Conservation (phyloP, 129 eudicot genomes). For the Helianthus tuberosus region DNA sequence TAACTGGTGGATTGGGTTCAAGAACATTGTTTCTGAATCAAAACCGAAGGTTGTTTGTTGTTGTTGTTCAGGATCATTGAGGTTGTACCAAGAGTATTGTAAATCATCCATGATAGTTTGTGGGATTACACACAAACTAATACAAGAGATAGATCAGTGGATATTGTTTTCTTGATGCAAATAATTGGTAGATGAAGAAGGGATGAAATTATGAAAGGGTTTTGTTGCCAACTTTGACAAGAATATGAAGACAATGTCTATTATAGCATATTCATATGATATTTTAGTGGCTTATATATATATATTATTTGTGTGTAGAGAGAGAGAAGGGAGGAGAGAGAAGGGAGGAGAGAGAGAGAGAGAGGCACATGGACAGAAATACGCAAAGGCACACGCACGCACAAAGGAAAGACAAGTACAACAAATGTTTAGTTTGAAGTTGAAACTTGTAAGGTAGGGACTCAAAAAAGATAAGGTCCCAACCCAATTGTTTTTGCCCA, state of each 20-base stretch:
- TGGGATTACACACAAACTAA: not conserved
- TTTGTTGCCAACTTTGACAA: conserved; percentile 28
- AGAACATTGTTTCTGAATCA: conserved; percentile 32
- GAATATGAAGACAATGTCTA: conserved; percentile 2
- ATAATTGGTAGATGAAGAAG: not conserved
- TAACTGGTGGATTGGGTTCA: conserved; percentile 30
- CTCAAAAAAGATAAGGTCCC: conserved; percentile 45
- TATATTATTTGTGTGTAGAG: not conserved
- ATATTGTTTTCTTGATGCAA: too few species aligned
- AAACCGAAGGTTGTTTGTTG: conserved; percentile 23
- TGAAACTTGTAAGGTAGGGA: conserved; percentile 33
- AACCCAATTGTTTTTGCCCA: conserved; percentile 26
- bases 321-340: not conserved
- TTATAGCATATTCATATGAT: conserved; percentile 20
- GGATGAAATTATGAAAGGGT: conserved; percentile 2
- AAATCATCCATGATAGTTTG: conserved; percentile 32
- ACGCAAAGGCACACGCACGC: conserved; percentile 33
- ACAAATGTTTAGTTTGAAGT: conserved; percentile 37
- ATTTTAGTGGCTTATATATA: conserved; percentile 22
- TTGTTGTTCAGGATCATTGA: conserved; percentile 13
- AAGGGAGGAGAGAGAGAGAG: conserved; percentile 6
- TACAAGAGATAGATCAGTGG: too few species aligned
- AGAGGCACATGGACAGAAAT: conserved; percentile 31
- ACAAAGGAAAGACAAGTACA: conserved; percentile 33
- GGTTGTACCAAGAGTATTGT: conserved; percentile 28